These are phyloP conservation scores for Botryotinia convoluta DNA, from an alignment of 2,329 filamentous ascomycete species.

Conservation along the genomic window DNA sequence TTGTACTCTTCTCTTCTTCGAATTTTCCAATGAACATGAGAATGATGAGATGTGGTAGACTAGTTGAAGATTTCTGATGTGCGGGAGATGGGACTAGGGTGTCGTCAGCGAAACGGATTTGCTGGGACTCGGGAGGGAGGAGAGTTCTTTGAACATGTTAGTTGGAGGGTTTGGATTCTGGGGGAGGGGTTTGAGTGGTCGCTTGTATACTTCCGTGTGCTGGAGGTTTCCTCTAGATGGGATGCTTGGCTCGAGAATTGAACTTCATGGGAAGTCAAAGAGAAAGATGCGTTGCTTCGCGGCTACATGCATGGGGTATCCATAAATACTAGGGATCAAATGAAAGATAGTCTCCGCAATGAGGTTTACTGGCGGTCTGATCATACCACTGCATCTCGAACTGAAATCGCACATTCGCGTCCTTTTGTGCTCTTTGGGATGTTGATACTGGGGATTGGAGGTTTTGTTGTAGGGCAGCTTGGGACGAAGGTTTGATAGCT, in stretches of 20 bases:
- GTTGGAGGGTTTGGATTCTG: too few relatives aligned
- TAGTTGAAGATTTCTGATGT: not conserved
- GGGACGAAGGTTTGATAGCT: not conserved
- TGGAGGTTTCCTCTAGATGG: not conserved
- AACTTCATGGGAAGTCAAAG: not conserved
- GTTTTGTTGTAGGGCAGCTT: not conserved
- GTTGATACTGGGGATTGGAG: not conserved
- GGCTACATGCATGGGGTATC: not conserved
- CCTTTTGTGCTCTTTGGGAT: not conserved
- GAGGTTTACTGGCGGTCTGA: not conserved
- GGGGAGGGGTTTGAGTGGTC: not conserved
- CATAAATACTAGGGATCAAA: not conserved
- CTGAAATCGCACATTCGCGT: not conserved
- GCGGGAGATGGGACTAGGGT: not conserved
- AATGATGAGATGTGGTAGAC: not conserved
- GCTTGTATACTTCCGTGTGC: not conserved
- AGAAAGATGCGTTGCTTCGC: too few relatives aligned
- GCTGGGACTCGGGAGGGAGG: too few relatives aligned
- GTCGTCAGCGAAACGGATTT: constrained; percentile 18
- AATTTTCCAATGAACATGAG: not conserved
- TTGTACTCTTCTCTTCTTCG: not conserved
- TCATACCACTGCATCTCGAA: not conserved
- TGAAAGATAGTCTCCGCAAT: not conserved
- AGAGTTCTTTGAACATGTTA: not conserved
- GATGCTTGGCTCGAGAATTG: not conserved